Evolutionary conservation across 129 eudicot genomes (phyloP), one percentile per base, ranked within the genome.

Genomic region (Helichrysum umbraculigerum): DNA sequence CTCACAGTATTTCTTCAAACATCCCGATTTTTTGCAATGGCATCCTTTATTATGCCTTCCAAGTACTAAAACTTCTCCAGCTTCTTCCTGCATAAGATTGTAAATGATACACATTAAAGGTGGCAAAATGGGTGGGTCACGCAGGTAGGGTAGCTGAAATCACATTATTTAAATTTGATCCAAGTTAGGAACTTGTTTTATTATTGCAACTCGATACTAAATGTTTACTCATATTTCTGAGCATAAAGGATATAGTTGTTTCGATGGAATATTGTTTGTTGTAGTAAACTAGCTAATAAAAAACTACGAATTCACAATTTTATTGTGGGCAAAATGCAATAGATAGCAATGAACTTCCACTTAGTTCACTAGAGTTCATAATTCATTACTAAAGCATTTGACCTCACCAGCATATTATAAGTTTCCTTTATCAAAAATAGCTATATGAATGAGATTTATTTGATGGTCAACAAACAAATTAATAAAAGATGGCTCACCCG

Each of bases 1-100:
- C 87, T 93, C 97, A 28, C 98, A 93, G 47, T 93, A 93, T 85
- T 79, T 93, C 92, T 93, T 93, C 72, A 93, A 89, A 78, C 98
- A 93, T 51, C 92, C 90, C 11, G 98, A 90, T 73, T 84, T 93
- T 70, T 88, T 90, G 84, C 98, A 93, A 81, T 90, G 76, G 70
- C 98, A 93, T 76, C 98, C 98, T 82, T 90, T 93, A 80, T 87
- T 85, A 80, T 93, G 97, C 71, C 84, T 90, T 63, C 79, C 87
- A 6, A 76, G 41, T 10, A 72, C 28, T 58, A 68, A 37, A 51
- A 63, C 79, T 52, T 76, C 88, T 28, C 89, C 83, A 0, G 71
- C 74, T 75, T 86, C 96, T 57, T 71, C 89, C 96, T 89, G 86
- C 35, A 83, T 69, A 33, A 28, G 16, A 77, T 33, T 22, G 52